These are phyloP conservation scores for Globisporangium nagaii DNA, from an alignment of 352 stramenopile species.

Conservation along the genomic window DNA sequence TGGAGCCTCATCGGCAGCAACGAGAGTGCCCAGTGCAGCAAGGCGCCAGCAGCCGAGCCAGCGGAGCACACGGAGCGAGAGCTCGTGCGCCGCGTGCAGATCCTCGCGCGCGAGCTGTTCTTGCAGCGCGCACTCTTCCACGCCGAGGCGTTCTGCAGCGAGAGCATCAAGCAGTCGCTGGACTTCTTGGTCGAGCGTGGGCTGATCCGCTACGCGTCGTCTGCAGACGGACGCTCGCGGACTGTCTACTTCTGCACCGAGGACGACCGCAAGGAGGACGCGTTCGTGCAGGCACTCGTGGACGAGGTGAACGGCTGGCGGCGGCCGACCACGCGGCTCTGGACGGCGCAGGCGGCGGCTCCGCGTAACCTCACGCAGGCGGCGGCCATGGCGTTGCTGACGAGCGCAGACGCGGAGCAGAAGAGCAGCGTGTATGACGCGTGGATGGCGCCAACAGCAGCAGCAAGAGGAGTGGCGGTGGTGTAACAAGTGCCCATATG, in stretches of 20 bases:
- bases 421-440: slow-evolving; percentile 19
- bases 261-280: not conserved
- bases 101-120: slow-evolving; percentile 50
- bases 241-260: slow-evolving; percentile 20
- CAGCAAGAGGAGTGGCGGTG: not conserved
- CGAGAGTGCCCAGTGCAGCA: not conserved
- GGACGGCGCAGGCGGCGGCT: slow-evolving; percentile 13
- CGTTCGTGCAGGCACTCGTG: slow-evolving; percentile 27
- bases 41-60: not conserved
- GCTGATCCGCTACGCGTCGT: slow-evolving; percentile 28
- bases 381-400: slow-evolving; percentile 1
- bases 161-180: slow-evolving; percentile 71
- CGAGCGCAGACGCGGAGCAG: not conserved
- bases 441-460: slow-evolving; percentile 19
- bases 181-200: slow-evolving; percentile 53
- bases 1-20: slow-evolving; percentile 26
- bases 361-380: slow-evolving; percentile 1
- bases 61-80: slow-evolving; percentile 29
- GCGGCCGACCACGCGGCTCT: slow-evolving; percentile 42
- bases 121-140: slow-evolving; percentile 32
- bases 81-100: slow-evolving; percentile 47
- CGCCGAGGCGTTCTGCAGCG: slow-evolving; percentile 67
- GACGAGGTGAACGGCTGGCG: slow-evolving; percentile 33
- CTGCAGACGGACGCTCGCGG: slow-evolving; percentile 20
- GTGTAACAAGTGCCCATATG: too few species aligned